These are phyloP conservation scores for Erythrobasidium hasegawianum DNA, from an alignment of 1,284 basidiomycete species.

Conservation along the genomic window DNA sequence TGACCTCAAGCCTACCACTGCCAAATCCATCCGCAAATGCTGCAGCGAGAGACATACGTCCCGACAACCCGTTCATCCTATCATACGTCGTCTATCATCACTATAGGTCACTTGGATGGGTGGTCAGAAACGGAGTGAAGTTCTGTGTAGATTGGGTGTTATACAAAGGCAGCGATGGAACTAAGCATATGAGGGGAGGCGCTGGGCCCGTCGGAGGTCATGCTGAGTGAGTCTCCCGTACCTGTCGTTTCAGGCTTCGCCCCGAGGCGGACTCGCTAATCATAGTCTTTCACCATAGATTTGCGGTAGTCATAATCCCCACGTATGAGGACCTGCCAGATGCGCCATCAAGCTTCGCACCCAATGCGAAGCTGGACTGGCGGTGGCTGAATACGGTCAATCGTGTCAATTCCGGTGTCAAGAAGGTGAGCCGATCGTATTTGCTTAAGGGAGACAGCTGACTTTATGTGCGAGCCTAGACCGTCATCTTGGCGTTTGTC, in stretches of 20 bases:
- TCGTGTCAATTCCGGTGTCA: conserved; percentile 92
- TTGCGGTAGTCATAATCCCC: conserved; percentile 81
- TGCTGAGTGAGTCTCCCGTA: conserved; percentile 80
- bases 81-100: conserved; percentile 91
- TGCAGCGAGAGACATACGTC: conserved; percentile 35
- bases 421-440: conserved; percentile 62
- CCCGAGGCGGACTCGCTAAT: neutral
- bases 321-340: conserved; percentile 80
- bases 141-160: conserved; percentile 94
- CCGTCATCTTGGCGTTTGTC: conserved; percentile 81
- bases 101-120: conserved; percentile 96
- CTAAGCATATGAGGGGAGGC: conserved; percentile 36
- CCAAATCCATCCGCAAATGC: neutral
- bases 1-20: neutral
- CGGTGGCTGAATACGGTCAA: conserved; percentile 96
- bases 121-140: conserved; percentile 91
- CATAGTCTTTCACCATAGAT: conserved; percentile 55
- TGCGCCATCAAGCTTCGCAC: conserved; percentile 59
- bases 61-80: conserved; percentile 88
- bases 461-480: conserved; percentile 58
- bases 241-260: conserved; percentile 3
- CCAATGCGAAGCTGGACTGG: conserved; percentile 62
- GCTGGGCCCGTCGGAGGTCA: conserved; percentile 92
- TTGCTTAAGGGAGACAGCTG: conserved; percentile 4
- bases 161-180: conserved; percentile 60